Evolutionary conservation across 176 grass and related monocot species (phyloP).

Genomic region (Juncus effusus): DNA sequence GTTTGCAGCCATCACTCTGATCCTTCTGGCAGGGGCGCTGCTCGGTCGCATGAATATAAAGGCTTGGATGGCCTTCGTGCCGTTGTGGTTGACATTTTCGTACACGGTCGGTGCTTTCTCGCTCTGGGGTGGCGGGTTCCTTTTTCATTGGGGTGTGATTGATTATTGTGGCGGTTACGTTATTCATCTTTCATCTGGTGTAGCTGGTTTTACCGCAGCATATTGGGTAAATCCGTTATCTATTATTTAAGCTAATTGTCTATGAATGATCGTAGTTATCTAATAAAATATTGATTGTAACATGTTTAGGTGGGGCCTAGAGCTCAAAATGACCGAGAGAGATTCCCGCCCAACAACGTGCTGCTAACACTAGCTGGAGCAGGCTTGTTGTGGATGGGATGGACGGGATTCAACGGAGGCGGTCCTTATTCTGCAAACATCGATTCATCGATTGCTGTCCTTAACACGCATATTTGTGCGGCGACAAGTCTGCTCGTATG

Average conservation of each 20-base stretch:
- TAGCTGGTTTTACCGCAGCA: constrained; percentile 50
- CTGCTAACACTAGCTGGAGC: constrained; percentile 62
- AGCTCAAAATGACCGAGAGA: constrained; percentile 44
- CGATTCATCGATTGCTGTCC: constrained; percentile 56
- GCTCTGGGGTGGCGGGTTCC: constrained; percentile 68
- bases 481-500: constrained; percentile 69
- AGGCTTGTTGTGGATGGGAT: constrained; percentile 82
- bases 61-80: constrained; percentile 76
- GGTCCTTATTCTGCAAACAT: constrained; percentile 62
- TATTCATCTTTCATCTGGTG: constrained; percentile 59
- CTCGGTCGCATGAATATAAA: constrained; percentile 65
- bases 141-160: constrained; percentile 67
- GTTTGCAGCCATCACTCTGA: constrained; percentile 60
- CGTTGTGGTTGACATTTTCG: constrained; percentile 82
- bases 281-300: not conserved
- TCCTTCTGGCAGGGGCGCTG: constrained; percentile 44
- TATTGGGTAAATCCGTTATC: constrained; percentile 45
- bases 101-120: constrained; percentile 85
- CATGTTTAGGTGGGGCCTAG: constrained; percentile 41
- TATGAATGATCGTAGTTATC: not conserved
- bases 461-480: constrained; percentile 77
- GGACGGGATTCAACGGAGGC: constrained; percentile 94
- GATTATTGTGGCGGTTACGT: constrained; percentile 77
- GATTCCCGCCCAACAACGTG: constrained; percentile 83
- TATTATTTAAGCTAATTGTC: not conserved